phyloP scores from a whole-genome alignment of 2,329 filamentous ascomycete genomes.

The Pyrenophora tritici-repentis region DNA sequence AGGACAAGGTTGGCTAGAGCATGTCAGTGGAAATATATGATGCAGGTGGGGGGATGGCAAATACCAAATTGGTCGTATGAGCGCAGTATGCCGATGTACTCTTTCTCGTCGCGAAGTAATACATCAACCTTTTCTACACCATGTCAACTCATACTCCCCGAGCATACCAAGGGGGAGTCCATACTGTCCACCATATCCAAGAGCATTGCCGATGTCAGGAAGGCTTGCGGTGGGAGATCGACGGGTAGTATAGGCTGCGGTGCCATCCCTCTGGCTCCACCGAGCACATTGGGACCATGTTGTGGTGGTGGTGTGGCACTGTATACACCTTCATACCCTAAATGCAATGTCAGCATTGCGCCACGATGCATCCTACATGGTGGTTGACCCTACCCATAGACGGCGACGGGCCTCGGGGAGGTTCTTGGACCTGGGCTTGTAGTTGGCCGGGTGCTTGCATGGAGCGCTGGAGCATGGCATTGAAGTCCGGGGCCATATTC shows the following conservation, averaged over 20 bases:
- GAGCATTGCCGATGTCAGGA: slow-evolving; percentile 94
- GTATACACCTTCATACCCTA: slow-evolving; percentile 45
- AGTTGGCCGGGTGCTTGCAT: slow-evolving; percentile 36
- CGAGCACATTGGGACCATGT: slow-evolving; percentile 38
- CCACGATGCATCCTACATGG: slow-evolving; percentile 2
- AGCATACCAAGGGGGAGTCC: slow-evolving; percentile 10
- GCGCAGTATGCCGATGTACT: slow-evolving; percentile 87
- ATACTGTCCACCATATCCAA: slow-evolving; percentile 95
- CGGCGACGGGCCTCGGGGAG: slow-evolving; percentile 28
- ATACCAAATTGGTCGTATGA: slow-evolving; percentile 98
- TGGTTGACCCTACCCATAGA: slow-evolving; percentile 31
- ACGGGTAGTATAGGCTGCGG: slow-evolving; percentile 37
- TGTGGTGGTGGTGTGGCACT: slow-evolving; percentile 59
- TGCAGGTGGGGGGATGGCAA: background rate
- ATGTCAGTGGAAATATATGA: slow-evolving; percentile 12
- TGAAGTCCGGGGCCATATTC: slow-evolving; percentile 42
- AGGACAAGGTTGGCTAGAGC: slow-evolving; percentile 87
- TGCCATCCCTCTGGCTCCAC: slow-evolving; percentile 29
- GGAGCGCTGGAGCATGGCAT: slow-evolving; percentile 45
- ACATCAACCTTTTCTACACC: slow-evolving; percentile 88
- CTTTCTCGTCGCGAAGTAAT: slow-evolving; percentile 88
- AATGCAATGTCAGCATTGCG: slow-evolving; percentile 22
- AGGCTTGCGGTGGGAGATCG: slow-evolving; percentile 86
- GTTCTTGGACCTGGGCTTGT: slow-evolving; percentile 28
- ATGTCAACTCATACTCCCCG: slow-evolving; percentile 19